Conservation (phyloP, 495 filamentous ascomycete genomes). For the Chlorociboria aeruginascens region DNA sequence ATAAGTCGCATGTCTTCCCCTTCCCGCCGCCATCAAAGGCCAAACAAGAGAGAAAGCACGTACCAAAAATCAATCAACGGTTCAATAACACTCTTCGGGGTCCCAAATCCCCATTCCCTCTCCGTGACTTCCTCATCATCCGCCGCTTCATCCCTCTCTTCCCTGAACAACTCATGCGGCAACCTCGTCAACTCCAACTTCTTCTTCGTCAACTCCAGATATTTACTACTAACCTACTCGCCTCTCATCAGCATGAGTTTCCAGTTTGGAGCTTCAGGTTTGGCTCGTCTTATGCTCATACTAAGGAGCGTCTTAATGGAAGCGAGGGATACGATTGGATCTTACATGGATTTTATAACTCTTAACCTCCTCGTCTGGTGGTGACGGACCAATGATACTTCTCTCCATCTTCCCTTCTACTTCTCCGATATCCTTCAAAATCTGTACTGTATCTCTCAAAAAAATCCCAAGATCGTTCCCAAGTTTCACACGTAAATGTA, state of each 20-base stretch:
- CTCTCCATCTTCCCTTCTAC: not conserved
- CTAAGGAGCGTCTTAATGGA: no score
- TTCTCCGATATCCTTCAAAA: not conserved
- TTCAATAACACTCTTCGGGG: conserved; percentile 34
- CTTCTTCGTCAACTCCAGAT: conserved; percentile 38
- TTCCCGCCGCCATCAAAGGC: conserved; percentile 1
- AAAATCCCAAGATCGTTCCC: not conserved
- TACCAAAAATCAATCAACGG: conserved; percentile 42
- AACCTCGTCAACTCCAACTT: conserved; percentile 44
- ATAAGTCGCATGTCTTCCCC: not conserved
- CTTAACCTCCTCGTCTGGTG: not conserved
- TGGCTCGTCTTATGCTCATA: no score
- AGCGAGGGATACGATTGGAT: not conserved
- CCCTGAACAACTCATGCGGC: conserved; percentile 32
- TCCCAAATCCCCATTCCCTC: conserved; percentile 30
- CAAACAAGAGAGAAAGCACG: conserved; percentile 10
- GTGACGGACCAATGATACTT: not conserved
- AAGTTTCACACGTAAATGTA: not conserved
- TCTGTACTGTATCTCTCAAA: not conserved
- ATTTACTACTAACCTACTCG: conserved; percentile 33
- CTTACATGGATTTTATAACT: conserved; percentile 2
- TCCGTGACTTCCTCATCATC: conserved; percentile 5
- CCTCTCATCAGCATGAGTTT: not conserved
- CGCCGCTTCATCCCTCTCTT: conserved; percentile 7
- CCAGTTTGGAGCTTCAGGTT: no score